Base-by-base conservation (phyloP, 2,329 filamentous ascomycete species). In the Conoideocrella luteorostrata region DNA sequence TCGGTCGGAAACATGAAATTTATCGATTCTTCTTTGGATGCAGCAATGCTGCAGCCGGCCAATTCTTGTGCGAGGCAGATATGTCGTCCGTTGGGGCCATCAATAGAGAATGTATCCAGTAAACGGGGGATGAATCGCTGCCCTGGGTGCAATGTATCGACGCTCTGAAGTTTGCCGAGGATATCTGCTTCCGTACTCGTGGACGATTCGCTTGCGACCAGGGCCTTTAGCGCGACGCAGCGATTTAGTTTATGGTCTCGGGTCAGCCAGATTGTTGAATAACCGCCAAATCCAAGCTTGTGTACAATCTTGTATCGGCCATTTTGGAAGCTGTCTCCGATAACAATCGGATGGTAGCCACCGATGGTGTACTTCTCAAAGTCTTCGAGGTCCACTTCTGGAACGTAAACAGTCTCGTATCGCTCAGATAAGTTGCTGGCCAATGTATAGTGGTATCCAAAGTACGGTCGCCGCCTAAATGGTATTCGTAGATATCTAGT, bases 221-320 rank as follows among this genome's bases (percentile, higher is more conserved):
- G 2, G 1, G 18, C 18, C n/a, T 33, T 18, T 9, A 33, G 6
- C 30, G 30, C 9, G 30, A 33, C 30, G 11, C 18, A 4, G 30
- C 13, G 15, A 4, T 10, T 13, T 12, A 33, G 30, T 13, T 18
- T 6, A 15, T n/a, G 15, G 30, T 18, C 15, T 1, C 15, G 12
- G 13, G 30, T 17, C 13, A 33, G 60, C 66, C 64, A 69, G 40
- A 67, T 59, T 2, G 66, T 68, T 6, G 61, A 64, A 49, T 55
- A 63, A 3, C 57, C 56, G 22, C 66, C 63, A 50, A 54, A 65
- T 22, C 64, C 65, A 42, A 68, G 47, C 49, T 68, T 68, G 28
- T 62, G 57, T 29, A 62, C 46, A 23, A 67, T 44, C 26, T 57
- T 51, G 47, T 68, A 69, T 18, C 59, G 57, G 11, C 54, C 56